These are phyloP conservation scores for Tricholoma sp. DNA, from an alignment of 768 basidiomycete species.

Conservation along the genomic window DNA sequence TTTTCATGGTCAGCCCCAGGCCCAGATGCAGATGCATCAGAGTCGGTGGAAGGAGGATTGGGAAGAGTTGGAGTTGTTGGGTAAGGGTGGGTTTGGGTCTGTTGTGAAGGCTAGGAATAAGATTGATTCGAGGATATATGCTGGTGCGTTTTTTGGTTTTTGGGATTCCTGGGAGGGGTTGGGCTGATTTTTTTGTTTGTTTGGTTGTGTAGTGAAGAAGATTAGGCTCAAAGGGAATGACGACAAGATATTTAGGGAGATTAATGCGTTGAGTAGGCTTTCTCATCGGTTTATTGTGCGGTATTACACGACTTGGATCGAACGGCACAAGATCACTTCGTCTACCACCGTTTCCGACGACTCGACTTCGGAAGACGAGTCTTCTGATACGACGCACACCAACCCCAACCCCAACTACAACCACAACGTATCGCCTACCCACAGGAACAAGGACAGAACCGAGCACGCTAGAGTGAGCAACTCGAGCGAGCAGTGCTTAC, in stretches of 20 bases:
- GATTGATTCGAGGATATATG: conserved; percentile 82
- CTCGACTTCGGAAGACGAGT: conserved; percentile 35
- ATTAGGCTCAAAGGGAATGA: conserved; percentile 82
- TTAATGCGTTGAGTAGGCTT: conserved; percentile 81
- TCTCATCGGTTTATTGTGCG: conserved; percentile 89
- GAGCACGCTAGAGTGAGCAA: neutral
- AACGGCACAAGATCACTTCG: conserved; percentile 36
- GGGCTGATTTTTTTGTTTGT: neutral
- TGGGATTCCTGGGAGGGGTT: neutral
- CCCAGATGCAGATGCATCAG: conserved; percentile 35
- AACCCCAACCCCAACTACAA: neutral
- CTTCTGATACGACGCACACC: neutral
- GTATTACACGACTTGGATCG: conserved; percentile 91
- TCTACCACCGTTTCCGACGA: conserved; percentile 52
- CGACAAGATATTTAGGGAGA: conserved; percentile 85
- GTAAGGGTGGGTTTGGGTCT: conserved; percentile 88
- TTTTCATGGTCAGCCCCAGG: conserved; percentile 37
- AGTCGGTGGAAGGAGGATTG: conserved; percentile 93
- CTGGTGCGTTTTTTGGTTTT: conserved; percentile 39
- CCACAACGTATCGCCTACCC: neutral
- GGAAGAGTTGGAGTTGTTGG: conserved; percentile 87
- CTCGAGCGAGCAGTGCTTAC: conserved; percentile 29
- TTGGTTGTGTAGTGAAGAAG: conserved; percentile 65
- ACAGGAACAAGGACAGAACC: neutral
- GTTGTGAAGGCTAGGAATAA: conserved; percentile 92